Conservation (phyloP, 106 monocot species). For the Dioscorea alata region DNA sequence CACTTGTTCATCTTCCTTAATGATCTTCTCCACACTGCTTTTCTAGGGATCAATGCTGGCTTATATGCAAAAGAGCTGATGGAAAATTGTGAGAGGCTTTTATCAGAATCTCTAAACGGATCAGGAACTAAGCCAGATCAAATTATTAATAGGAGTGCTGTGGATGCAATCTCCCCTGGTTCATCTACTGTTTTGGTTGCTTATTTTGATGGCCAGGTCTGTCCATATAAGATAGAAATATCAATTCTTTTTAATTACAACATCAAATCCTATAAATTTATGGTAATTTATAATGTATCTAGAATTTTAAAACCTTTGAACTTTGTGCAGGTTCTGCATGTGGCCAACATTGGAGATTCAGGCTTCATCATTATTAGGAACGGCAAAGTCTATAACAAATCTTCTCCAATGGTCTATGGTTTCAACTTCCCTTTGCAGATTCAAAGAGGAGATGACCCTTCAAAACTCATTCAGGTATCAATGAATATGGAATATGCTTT, state of each 20-base stretch:
- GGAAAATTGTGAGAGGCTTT: constrained; percentile 61
- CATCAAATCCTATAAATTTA: too few species aligned
- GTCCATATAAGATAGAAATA: neutral
- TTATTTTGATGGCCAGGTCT: constrained; percentile 81
- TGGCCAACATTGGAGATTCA: constrained; percentile 89
- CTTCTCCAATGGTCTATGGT: constrained; percentile 88
- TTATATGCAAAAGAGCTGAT: constrained; percentile 90
- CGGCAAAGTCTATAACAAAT: constrained; percentile 49
- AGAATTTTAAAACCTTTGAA: neutral
- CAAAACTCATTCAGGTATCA: constrained; percentile 54
- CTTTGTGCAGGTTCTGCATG: constrained; percentile 53
- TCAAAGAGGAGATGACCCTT: constrained; percentile 76
- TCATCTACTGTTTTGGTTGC: constrained; percentile 86
- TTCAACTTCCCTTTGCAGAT: constrained; percentile 97
- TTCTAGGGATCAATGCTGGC: constrained; percentile 86
- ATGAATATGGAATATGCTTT: too few species aligned
- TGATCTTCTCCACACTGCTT: too few species aligned
- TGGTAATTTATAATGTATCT: neutral
- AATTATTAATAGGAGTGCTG: constrained; percentile 55
- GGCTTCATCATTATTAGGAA: constrained; percentile 81
- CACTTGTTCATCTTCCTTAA: too few species aligned
- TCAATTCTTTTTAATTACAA: neutral
- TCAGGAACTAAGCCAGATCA: constrained; percentile 39
- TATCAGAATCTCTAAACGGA: constrained; percentile 29
- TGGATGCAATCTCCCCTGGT: constrained; percentile 60